phyloP scores from a whole-genome alignment of 129 eudicot species.

The Saposhnikovia divaricata region DNA sequence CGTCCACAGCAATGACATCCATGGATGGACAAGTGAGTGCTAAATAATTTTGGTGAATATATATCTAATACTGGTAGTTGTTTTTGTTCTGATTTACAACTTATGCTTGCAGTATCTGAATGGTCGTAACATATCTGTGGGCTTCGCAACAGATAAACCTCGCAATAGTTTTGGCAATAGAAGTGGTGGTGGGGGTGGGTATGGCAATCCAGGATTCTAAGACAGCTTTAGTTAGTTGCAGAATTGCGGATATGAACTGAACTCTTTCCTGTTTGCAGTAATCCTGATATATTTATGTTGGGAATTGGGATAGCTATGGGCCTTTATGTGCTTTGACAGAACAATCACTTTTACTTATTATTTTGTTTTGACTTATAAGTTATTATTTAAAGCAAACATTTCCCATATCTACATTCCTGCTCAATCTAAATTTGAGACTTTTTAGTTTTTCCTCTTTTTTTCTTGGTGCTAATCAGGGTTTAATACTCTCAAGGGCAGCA shows the following conservation, averaged over 20 bases:
- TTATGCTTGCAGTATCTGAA: slow-evolving; percentile 2
- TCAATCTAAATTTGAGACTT: too few species aligned
- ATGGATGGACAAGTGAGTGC: slow-evolving; percentile 66
- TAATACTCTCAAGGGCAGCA: too few species aligned
- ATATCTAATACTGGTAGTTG: not conserved
- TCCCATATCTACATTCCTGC: too few species aligned
- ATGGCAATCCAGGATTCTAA: slow-evolving; percentile 5
- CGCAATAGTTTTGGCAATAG: not conserved
- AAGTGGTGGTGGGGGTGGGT: slow-evolving; percentile 12
- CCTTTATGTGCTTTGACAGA: too few species aligned
- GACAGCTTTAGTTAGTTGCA: not conserved
- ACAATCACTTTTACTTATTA: too few species aligned
- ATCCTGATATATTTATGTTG: too few species aligned
- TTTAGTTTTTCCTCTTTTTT: too few species aligned
- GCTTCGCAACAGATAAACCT: slow-evolving; percentile 4
- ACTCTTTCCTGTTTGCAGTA: too few species aligned
- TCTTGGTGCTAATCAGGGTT: too few species aligned
- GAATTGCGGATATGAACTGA: not conserved
- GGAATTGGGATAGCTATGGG: too few species aligned
- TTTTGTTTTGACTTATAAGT: too few species aligned
- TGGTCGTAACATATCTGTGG: slow-evolving; percentile 12
- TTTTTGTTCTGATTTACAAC: not conserved
- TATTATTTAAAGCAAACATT: too few species aligned
- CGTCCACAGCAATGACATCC: slow-evolving; percentile 39
- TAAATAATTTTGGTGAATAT: not conserved